Evolutionary conservation across 768 basidiomycete species (phyloP), one percentile per base, ranked within the genome.

Genomic region (Xanthoconium purpureum): DNA sequence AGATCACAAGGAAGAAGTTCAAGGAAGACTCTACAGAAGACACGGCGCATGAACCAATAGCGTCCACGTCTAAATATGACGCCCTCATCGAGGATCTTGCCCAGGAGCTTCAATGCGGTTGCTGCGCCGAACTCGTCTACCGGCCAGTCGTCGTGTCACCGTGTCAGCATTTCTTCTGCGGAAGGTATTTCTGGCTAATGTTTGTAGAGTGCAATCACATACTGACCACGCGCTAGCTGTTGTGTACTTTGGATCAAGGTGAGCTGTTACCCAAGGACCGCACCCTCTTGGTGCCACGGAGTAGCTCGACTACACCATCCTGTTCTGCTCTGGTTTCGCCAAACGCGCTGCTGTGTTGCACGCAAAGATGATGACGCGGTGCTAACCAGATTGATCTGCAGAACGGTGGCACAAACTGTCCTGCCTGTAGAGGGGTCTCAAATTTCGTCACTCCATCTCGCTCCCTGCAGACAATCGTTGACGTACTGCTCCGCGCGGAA

Each of bases 121-220:
- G 91, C 68, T 94, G 91, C 71, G 81, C 89, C 17, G 91, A 84
- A 55, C 77, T 94, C 42, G 85, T 89, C 56, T 91, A 94, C 72
- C 78, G 82, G 57, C 91, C 91, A 3, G 91, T 94, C 15, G 75
- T 91, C 30, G 88, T 94, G 50, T 78, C 81, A 36, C 91, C 91
- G 32, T 94, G 91, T 69, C 89, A 92, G 63, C 91, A 94, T 77
- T 91, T 89, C 78, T 93, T 92, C 68, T 94, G 91, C 65, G 91
- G 91, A 71, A 91, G 91, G 89, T 91, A 71, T 56, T 74, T 63
- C 47, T 36, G 14, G 11, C 46, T 9, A 40, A 47, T 40, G 49
- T 50, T 3, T 48, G 33, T 3, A 15, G 3, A 10, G 10, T 46
- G 37, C 47, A 30, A 52, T 43, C 36, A 45, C 36, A 59, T 87